A percentile compares a stretch with the other conserved stretches of the same genome.
These are phyloP conservation scores for Kuraishia hungarica DNA, from an alignment of 805 yeast genomes.

Conservation along the genomic window DNA sequence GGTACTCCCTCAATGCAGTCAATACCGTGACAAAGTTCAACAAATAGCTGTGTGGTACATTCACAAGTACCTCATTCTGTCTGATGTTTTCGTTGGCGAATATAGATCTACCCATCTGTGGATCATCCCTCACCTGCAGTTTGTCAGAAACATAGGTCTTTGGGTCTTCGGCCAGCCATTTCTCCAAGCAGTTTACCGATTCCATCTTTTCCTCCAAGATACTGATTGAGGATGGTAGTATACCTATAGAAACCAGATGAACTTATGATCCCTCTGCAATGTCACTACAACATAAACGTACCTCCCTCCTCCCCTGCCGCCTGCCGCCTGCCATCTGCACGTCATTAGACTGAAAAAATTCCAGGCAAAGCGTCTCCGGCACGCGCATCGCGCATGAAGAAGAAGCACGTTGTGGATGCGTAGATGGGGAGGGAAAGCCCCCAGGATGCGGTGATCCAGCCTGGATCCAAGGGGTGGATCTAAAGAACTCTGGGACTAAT, in stretches of 20 bases:
- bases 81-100: slow-evolving; percentile 30
- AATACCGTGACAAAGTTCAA: slow-evolving; percentile 49
- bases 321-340: too few relatives aligned
- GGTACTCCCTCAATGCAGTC: slow-evolving; percentile 27
- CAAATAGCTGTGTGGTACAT: slow-evolving; percentile 49
- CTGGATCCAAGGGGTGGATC: too few relatives aligned
- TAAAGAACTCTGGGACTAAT: too few relatives aligned
- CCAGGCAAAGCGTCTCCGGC: background rate
- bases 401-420: slow-evolving; percentile 6
- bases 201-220: slow-evolving; percentile 6
- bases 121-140: slow-evolving; percentile 31
- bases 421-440: slow-evolving; percentile 5
- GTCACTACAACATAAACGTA: too few relatives aligned
- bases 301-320: too few relatives aligned
- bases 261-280: too few relatives aligned
- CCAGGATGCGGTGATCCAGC: background rate
- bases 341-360: background rate
- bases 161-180: slow-evolving; percentile 1
- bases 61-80: slow-evolving; percentile 36
- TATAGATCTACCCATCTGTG: slow-evolving; percentile 58
- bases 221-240: too few relatives aligned
- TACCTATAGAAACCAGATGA: too few relatives aligned
- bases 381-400: background rate
- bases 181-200: background rate
- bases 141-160: slow-evolving; percentile 27